phyloP scores from a whole-genome alignment of 495 filamentous ascomycete species.

The Schizothecium vesticola region DNA sequence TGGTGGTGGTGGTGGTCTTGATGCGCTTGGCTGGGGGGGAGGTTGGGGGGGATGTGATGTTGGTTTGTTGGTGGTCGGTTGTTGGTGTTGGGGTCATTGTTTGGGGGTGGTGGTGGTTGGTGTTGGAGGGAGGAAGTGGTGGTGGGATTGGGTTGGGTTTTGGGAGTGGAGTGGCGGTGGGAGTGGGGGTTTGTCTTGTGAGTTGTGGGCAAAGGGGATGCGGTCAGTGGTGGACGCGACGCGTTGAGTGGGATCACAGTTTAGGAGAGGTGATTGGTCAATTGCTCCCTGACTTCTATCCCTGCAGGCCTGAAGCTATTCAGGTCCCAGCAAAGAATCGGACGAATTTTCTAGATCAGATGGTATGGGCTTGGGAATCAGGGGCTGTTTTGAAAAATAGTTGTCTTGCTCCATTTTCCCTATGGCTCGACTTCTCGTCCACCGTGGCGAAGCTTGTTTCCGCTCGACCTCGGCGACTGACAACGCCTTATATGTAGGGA shows the following conservation, averaged over 20 bases:
- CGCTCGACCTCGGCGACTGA: background rate
- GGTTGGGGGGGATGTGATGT: constrained; percentile 38
- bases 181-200: background rate
- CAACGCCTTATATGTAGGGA: no score
- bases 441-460: background rate
- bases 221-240: background rate
- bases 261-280: background rate
- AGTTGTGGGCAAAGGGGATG: background rate
- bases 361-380: background rate
- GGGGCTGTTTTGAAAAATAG: no score
- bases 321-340: background rate
- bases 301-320: background rate
- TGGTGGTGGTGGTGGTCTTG: constrained; percentile 30
- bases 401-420: background rate
- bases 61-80: constrained; percentile 38
- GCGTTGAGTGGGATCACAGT: background rate
- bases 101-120: constrained; percentile 1
- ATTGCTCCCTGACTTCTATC: background rate
- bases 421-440: background rate
- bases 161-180: background rate
- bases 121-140: background rate
- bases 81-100: constrained; percentile 50
- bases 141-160: background rate
- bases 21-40: constrained; percentile 46
- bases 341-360: background rate